Percentiles rank a stretch among this genome's conserved stretches.
Conservation (phyloP, 352 stramenopile species). For the Thalassiosira ordinaria region DNA sequence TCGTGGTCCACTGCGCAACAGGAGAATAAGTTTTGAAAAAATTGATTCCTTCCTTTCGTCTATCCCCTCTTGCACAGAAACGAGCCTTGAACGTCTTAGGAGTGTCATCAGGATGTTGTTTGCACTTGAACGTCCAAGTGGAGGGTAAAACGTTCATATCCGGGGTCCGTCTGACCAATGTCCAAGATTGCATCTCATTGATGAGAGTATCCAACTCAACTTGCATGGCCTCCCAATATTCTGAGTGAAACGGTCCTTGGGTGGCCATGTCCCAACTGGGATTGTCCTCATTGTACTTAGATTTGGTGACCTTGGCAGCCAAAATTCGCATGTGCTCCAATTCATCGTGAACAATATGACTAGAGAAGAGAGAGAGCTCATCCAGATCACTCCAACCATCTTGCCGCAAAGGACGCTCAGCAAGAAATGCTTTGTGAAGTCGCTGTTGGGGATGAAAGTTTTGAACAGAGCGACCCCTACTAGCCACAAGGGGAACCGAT, state of each 20-base stretch:
- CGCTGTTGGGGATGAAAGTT: not conserved
- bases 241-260: not conserved
- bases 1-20: constrained; percentile 20
- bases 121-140: constrained; percentile 12
- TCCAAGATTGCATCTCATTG: constrained; percentile 17
- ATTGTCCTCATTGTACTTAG: constrained; percentile 18
- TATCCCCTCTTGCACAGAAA: constrained; percentile 48
- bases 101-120: not conserved
- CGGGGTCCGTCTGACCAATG: constrained; percentile 1
- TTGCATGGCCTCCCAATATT: constrained; percentile 27
- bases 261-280: constrained; percentile 10
- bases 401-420: not conserved
- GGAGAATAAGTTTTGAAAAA: constrained; percentile 40
- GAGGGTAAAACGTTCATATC: constrained; percentile 30
- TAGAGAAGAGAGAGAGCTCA: too few relatives aligned
- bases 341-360: too few relatives aligned
- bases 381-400: not conserved
- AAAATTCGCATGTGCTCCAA: not conserved
- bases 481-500: not conserved
- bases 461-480: not conserved
- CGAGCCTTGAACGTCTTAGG: constrained; percentile 49
- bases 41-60: constrained; percentile 39
- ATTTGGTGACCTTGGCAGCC: not conserved
- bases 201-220: constrained; percentile 21
- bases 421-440: constrained; percentile 1